Base-by-base conservation (phyloP, 805 yeast genomes). In the Ogataea saltuana region DNA sequence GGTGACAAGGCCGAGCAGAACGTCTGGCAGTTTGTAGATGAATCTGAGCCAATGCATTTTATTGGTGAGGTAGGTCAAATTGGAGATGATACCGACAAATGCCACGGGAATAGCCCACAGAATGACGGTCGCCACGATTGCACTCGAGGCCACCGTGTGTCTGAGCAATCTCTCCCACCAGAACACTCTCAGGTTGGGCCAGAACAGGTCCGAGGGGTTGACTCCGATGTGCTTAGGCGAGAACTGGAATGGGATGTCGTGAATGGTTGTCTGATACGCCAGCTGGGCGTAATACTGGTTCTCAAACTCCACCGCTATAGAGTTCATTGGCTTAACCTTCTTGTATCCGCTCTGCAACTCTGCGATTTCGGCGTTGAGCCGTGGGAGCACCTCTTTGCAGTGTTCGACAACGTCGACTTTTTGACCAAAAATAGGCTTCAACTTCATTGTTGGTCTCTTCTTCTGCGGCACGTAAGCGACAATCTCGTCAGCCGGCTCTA, bases 51-150 rank as follows among this genome's bases (percentile, higher is more conserved):
- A 77, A 18, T 62, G 76, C 25, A 81, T 54, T 49, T 76, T 76
- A 44, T 79, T 70, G 6, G 82, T 82, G 56, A 85, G 68, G 53
- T 75, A 75, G 15, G 83, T 77, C 49, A 85, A 65, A 56, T 84
- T 84, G 3, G 90, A 83, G 45, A 85, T 70, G 57, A 81, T 59
- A 74, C 90, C 90, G 36, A 85, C 88, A 60, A 85, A 80, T 3
- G 90, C 83, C 30, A 83, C 88, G 11, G 91, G 91, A 50, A 84
- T 65, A 44, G 90, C 75, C 95, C 95, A 85, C 53, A 81, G 67
- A 22, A 80, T 58, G 40, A 83, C 70, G 33, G 83, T 55, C 1
- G 81, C 85, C 17, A 66, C 54, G 42, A 84, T 75, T 2, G 78
- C 80, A 12, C 77, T 69, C 26, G 67, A 43, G 0, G 90, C 80